Evolutionary conservation across 2,329 filamentous ascomycete species (phyloP).

Genomic region (Zasmidium citrigriseum): DNA sequence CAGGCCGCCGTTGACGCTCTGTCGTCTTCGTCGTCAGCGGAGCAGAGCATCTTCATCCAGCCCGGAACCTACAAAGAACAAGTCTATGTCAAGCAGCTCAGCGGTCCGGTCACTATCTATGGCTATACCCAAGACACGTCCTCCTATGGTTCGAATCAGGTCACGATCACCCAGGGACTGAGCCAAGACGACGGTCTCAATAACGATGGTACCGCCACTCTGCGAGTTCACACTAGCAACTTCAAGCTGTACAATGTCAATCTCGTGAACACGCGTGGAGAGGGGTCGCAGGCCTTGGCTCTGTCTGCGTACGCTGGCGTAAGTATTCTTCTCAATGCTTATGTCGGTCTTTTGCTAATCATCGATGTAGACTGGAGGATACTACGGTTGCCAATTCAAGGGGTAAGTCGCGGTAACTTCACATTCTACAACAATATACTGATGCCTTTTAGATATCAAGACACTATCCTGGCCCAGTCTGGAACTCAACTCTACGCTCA

Average conservation of each 20-base stretch:
- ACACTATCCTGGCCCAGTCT: conserved; percentile 53
- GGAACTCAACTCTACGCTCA: conserved; percentile 59
- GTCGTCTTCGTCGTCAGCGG: conserved; percentile 50
- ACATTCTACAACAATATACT: neutral
- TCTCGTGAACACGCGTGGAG: conserved; percentile 52
- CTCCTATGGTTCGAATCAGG: conserved; percentile 58
- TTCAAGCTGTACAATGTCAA: conserved; percentile 67
- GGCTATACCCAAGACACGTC: conserved; percentile 59
- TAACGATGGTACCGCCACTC: conserved; percentile 57
- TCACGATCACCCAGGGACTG: conserved; percentile 54
- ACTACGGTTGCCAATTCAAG: conserved; percentile 58
- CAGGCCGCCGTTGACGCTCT: conserved; percentile 61
- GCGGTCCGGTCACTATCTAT: conserved; percentile 56
- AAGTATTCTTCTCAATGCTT: too few relatives aligned
- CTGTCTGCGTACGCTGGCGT: conserved; percentile 51
- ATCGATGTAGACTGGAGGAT: too few relatives aligned
- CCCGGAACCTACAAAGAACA: conserved; percentile 63
- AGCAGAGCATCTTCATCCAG: conserved; percentile 64
- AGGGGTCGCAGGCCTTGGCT: conserved; percentile 55
- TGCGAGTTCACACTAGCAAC: conserved; percentile 50
- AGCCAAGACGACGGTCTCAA: conserved; percentile 50
- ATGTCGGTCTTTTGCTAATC: too few relatives aligned
- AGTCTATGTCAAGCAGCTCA: conserved; percentile 54
- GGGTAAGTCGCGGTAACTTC: conserved; percentile 40
- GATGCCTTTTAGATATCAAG: conserved; percentile 42